phyloP scores from a whole-genome alignment of 495 filamentous ascomycete genomes.

The Clohesyomyces aquaticus region DNA sequence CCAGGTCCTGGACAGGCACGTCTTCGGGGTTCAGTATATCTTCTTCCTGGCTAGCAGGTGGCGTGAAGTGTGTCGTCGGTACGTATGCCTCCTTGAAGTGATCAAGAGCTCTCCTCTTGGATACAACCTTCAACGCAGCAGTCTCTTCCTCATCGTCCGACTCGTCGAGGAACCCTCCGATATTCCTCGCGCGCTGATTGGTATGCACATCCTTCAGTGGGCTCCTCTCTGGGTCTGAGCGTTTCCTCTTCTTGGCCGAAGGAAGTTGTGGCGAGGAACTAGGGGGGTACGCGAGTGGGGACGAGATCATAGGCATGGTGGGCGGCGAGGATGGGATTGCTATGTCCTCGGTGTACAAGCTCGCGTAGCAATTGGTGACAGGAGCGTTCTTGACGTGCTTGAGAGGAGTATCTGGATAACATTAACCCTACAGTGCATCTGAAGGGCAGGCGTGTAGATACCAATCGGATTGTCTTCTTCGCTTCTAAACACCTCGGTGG shows the following conservation, averaged over 20 bases:
- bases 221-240: constrained; percentile 27
- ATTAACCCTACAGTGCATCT: constrained; percentile 5
- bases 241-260: constrained; percentile 42
- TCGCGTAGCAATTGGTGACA: background rate
- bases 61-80: constrained; percentile 21
- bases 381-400: constrained; percentile 6
- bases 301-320: constrained; percentile 66
- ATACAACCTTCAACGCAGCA: constrained; percentile 21
- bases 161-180: constrained; percentile 41
- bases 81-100: constrained; percentile 9
- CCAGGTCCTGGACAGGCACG: constrained; percentile 13
- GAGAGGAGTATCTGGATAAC: constrained; percentile 29
- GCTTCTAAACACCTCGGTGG: constrained; percentile 64
- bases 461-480: constrained; percentile 60
- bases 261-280: constrained; percentile 56
- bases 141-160: constrained; percentile 43
- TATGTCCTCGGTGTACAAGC: constrained; percentile 19
- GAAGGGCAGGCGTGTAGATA: constrained; percentile 14
- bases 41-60: constrained; percentile 33
- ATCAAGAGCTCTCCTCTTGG: constrained; percentile 34
- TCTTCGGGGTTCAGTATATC: constrained; percentile 12
- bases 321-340: constrained; percentile 44
- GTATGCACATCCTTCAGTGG: constrained; percentile 38
- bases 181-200: constrained; percentile 23
- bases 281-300: constrained; percentile 61